Percentiles rank a stretch among this genome's conserved stretches.
phyloP scores from a whole-genome alignment of 2,329 filamentous ascomycete genomes.

The Trichocomaceae sp. region DNA sequence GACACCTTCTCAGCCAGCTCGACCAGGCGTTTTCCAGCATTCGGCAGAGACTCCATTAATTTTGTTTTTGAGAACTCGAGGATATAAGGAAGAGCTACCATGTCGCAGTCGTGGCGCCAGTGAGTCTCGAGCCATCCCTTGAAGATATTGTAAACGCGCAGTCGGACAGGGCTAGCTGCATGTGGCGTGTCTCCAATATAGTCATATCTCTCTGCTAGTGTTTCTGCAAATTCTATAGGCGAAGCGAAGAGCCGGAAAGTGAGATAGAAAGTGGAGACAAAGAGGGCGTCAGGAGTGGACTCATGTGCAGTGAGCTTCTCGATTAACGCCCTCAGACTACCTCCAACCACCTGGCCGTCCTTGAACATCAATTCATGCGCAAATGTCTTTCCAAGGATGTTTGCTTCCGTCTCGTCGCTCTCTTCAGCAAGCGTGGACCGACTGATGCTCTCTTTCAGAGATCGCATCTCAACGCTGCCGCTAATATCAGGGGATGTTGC shows the following conservation, averaged over 20 bases:
- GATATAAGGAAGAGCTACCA: slow-evolving; percentile 67
- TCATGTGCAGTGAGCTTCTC: slow-evolving; percentile 91
- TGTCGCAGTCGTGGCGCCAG: slow-evolving; percentile 79
- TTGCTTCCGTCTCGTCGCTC: slow-evolving; percentile 69
- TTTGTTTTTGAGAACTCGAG: slow-evolving; percentile 70
- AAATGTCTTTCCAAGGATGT: slow-evolving; percentile 83
- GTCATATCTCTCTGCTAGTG: slow-evolving; percentile 84
- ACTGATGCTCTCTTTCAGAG: slow-evolving; percentile 63
- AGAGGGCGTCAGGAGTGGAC: slow-evolving; percentile 82
- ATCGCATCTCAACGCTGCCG: slow-evolving; percentile 52
- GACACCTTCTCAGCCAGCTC: slow-evolving; percentile 76
- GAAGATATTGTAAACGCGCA: slow-evolving; percentile 92
- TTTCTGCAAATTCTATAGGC: slow-evolving; percentile 68
- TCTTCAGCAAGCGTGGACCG: slow-evolving; percentile 64
- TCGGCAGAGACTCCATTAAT: slow-evolving; percentile 62
- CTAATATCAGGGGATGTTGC: slow-evolving; percentile 76
- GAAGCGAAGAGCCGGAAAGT: slow-evolving; percentile 92
- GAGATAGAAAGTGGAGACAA: slow-evolving; percentile 90
- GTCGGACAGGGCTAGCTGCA: slow-evolving; percentile 70
- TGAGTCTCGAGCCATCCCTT: slow-evolving; percentile 97
- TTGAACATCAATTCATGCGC: slow-evolving; percentile 92
- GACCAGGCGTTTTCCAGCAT: slow-evolving; percentile 70
- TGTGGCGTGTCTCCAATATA: slow-evolving; percentile 75
- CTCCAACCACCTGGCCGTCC: slow-evolving; percentile 89
- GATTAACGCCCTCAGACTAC: slow-evolving; percentile 82